Conservation (phyloP, 2,329 filamentous ascomycete genomes). For the Sarocladium brachiariae region DNA sequence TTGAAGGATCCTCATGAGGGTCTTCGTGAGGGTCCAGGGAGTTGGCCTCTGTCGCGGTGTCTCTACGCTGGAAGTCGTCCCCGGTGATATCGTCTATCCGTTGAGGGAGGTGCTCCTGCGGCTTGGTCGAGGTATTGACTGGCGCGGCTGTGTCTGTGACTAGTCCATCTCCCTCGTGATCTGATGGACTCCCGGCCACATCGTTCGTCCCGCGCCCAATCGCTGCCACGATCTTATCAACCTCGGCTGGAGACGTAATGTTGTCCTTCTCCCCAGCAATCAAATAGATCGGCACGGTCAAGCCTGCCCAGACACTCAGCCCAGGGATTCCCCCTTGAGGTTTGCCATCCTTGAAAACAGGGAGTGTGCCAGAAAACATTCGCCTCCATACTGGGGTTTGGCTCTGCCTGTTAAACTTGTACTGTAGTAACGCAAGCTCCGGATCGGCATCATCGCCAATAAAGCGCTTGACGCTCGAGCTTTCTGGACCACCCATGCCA, state of each 20-base stretch:
- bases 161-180: slow-evolving; percentile 21
- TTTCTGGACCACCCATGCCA: slow-evolving; percentile 68
- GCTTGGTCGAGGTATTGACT: slow-evolving; percentile 29
- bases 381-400: slow-evolving; percentile 75
- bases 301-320: slow-evolving; percentile 61
- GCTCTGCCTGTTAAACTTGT: slow-evolving; percentile 76
- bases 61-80: slow-evolving; percentile 20
- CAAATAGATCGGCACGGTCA: slow-evolving; percentile 69
- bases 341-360: slow-evolving; percentile 44
- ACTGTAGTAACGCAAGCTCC: slow-evolving; percentile 60
- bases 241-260: slow-evolving; percentile 65
- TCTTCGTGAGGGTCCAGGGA: slow-evolving; percentile 27
- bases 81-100: slow-evolving; percentile 31
- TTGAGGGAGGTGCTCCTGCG: slow-evolving; percentile 25
- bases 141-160: slow-evolving; percentile 44
- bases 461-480: slow-evolving; percentile 72
- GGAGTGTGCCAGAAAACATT: slow-evolving; percentile 68
- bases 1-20: slow-evolving; percentile 36
- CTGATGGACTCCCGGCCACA: slow-evolving; percentile 15
- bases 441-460: slow-evolving; percentile 60
- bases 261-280: slow-evolving; percentile 71
- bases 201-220: slow-evolving; percentile 21
- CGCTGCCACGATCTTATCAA: slow-evolving; percentile 55
- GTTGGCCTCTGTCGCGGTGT: slow-evolving; percentile 19
- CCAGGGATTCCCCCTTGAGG: slow-evolving; percentile 61